Evolutionary conservation across 257 asterid species (phyloP), one percentile per base, ranked within the genome.

Genomic region (Dorcoceras hygrometricum): DNA sequence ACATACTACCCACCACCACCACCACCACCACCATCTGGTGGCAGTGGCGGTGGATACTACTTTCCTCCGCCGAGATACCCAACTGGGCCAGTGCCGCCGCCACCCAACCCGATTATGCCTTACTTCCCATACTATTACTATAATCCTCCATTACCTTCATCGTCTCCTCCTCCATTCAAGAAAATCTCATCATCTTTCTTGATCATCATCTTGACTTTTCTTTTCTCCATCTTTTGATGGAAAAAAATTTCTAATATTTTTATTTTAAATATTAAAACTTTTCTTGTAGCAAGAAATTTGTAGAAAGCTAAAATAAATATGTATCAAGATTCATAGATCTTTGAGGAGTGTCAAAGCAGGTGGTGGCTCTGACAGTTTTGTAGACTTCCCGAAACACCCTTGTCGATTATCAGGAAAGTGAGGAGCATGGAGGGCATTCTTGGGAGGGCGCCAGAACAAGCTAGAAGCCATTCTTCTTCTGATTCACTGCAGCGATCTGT

Each of bases 91-190:
- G 39, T 80, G 18, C 94, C 96, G 12, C 96, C 98, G 55, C 97
- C 98, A 6, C 98, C 98, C 14, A 93, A 88, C 72, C 97, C 96
- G 19, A 83, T 88, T 59, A 94, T 89, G 65, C 95, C 97, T 6
- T 93, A 92, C 69, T 92, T 89, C 23, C 98, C 98, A 0, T 92
- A 31, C 62, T 92, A 87, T 80, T 91, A 66, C 48, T 68, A 84
- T 57, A 76, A 16, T 65, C 92, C 98, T 4, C 94, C 97, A 14
- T 86, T 85, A 9, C 59, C 89, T 14, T 70, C 82, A 14, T 67
- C 76, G 4, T 68, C 82, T 23, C 19, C 82, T 23, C 19, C 70
- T 8, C 62, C 81, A 48, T n/a, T 67, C 27, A 58, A 69, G 75
- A 70, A 69, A 27, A 39, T 48, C 27, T 43, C 75, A 4, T 20